Percentiles rank a stretch among this genome's conserved stretches.
Evolutionary conservation across 139 green algal species (phyloP).

Genomic region (Chlamydomonas incerta): DNA sequence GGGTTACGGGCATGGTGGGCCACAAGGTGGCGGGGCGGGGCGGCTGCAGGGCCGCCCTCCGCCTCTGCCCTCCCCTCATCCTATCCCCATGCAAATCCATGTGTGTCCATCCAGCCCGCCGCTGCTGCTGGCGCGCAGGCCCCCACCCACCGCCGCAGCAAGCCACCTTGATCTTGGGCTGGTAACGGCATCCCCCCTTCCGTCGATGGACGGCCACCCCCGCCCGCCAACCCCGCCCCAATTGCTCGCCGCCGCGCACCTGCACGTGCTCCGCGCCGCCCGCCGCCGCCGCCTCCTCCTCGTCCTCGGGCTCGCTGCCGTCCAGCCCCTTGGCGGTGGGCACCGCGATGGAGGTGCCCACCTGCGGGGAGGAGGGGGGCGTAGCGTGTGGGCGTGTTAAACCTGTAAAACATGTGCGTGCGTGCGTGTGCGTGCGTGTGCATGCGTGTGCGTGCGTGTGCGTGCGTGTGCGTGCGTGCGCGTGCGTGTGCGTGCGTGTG

Average conservation of each 20-base stretch:
- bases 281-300: slow-evolving; percentile 48
- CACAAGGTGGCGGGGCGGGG: too few species aligned
- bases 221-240: not conserved
- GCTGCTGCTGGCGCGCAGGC: too few species aligned
- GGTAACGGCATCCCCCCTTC: not conserved
- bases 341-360: slow-evolving; percentile 63
- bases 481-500: too few species aligned
- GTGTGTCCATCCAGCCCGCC: too few species aligned
- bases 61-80: slow-evolving; percentile 54
- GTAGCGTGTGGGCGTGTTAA: too few species aligned
- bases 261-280: slow-evolving; percentile 25
- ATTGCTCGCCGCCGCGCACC: slow-evolving; percentile 16
- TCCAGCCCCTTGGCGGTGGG: slow-evolving; percentile 63
- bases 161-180: not conserved
- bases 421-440: too few species aligned
- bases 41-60: too few species aligned
- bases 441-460: too few species aligned
- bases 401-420: too few species aligned
- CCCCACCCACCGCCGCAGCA: not conserved
- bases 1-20: too few species aligned
- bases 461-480: too few species aligned
- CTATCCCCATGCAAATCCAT: too few species aligned
- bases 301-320: slow-evolving; percentile 44
- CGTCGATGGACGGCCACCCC: not conserved
- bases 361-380: slow-evolving; percentile 44